Evolutionary conservation across 768 basidiomycete genomes (phyloP), one percentile per base, ranked within the genome.

Genomic region (Harrya chromipes): DNA sequence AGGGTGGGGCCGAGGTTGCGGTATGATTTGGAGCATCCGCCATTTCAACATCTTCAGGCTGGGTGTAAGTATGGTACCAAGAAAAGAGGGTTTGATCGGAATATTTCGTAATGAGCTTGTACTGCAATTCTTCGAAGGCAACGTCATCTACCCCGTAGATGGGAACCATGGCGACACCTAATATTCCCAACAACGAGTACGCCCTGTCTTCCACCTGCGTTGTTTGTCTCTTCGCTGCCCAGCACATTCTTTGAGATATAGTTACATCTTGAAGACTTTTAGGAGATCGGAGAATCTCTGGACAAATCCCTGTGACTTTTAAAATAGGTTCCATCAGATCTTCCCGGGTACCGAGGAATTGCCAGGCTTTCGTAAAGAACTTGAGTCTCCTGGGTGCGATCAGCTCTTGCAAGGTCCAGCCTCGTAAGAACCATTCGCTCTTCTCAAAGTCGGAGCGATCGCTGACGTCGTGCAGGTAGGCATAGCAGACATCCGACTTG

Each of bases 401-500:
- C 36, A 66, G 44, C 16, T 66, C 67, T 40, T 66, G 65, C 6
- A 68, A 44, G 7, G 67, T 68, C 65, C 56, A 70, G 12, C 70
- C 66, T 24, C 68, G 52, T 19, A 23, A 38, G 50, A 70, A 66
- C 68, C 68, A 69, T 16, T 59, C 56, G 42, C 65, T 67, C n/a
- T 49, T 26, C 6, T 17, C 42, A 26, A 64, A 55, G 20, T 49
- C 36, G 49, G 55, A 42, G 0, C 42, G 37, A 16, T 61, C 53
- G 33, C 17, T 40, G 39, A 68, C 53, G 40, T 67, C 62, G 27
- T 60, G 52, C 35, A 69, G 33, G 48, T 70, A 65, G 4, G 50
- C 62, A 11, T 64, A 61, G 49, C 68, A 70, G 33, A 61, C 40
- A 1, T 54, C 19, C 5, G 68, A 57, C 13, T 57, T 40, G 2